Evolutionary conservation across 805 yeast genomes (phyloP), one percentile per base, ranked within the genome.

Genomic region (Brettanomyces custersianus): DNA sequence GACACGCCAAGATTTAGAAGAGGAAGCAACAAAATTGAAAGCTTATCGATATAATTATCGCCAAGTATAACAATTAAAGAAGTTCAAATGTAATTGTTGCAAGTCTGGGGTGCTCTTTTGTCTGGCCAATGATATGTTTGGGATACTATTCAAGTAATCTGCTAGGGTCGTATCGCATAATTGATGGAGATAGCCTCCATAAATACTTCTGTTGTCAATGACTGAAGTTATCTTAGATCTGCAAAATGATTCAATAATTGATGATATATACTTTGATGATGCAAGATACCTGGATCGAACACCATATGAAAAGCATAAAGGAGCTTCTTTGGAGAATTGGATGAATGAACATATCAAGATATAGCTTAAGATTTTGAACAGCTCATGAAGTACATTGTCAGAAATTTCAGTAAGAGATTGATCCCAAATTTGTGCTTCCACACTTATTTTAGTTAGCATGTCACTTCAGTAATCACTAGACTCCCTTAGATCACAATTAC

Each of bases 221-320:
- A 43, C 23, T 15, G 40, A 30, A 1, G 51, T 44, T 26, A 40
- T 40, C 5, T 19, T 26, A 16, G 48, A 41, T 31, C 43, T 49
- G 9, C 36, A 38, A 12, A 47, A 44, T 3, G 51, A 41, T 26
- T 42, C 42, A 12, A 44, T 40, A 4, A 51, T 29, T 3, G 46
- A 40, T 2, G 37, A 33, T 20, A 45, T 38, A 2, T 33, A 20
- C 16, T 40, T 39, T 23, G 40, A 44, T 7, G 56, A 43, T 16
- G 37, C 34, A 13, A 23, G 34, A 29, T 49, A 42, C 7, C 39
- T 45, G 8, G 38, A 23, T 22, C 58, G 38, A n/a, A 54, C 41
- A 27, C 47, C 37, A 38, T 42, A 50, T 8, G 58, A 54, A 29
- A 57, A 55, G 12, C 48, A 47, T 18, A 59, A 31, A 1, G 64